A percentile compares a stretch with the other conserved stretches of the same genome.
Conservation (phyloP, 306 rosid species). For the Vigna angularis region DNA sequence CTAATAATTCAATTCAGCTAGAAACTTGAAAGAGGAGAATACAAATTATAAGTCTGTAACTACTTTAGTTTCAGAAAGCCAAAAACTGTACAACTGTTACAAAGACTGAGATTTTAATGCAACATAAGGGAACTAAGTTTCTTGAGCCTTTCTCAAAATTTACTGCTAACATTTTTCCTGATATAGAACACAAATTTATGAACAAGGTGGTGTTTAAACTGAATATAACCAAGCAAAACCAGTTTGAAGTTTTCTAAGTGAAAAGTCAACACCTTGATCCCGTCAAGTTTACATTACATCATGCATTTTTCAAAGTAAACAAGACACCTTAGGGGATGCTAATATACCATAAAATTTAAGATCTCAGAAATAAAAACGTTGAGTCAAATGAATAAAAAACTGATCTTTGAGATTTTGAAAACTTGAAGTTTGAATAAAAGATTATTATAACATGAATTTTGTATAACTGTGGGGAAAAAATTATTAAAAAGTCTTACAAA, state of each 20-base stretch:
- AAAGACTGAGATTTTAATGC: slow-evolving; percentile 26
- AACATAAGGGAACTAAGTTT: neutral
- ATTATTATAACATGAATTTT: too few relatives aligned
- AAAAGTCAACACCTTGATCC: slow-evolving; percentile 9
- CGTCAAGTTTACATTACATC: neutral
- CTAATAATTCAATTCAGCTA: slow-evolving; percentile 9
- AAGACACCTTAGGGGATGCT: too few relatives aligned
- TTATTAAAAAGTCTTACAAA: too few relatives aligned
- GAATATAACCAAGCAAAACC: neutral
- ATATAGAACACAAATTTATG: neutral
- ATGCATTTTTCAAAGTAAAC: neutral
- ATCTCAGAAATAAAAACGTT: too few relatives aligned
- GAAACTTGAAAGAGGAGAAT: neutral
- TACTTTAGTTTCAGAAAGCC: neutral
- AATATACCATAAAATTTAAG: too few relatives aligned
- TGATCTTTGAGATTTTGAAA: too few relatives aligned
- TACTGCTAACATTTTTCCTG: neutral
- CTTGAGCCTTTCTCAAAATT: neutral
- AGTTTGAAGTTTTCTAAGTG: neutral
- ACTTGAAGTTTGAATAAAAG: too few relatives aligned
- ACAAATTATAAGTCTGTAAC: slow-evolving; percentile 19
- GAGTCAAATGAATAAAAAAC: too few relatives aligned
- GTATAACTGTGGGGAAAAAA: too few relatives aligned
- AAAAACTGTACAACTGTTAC: neutral
- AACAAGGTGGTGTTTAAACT: neutral